Evolutionary conservation across 139 green algal genomes (phyloP).

Genomic region (Haematococcus sp.): DNA sequence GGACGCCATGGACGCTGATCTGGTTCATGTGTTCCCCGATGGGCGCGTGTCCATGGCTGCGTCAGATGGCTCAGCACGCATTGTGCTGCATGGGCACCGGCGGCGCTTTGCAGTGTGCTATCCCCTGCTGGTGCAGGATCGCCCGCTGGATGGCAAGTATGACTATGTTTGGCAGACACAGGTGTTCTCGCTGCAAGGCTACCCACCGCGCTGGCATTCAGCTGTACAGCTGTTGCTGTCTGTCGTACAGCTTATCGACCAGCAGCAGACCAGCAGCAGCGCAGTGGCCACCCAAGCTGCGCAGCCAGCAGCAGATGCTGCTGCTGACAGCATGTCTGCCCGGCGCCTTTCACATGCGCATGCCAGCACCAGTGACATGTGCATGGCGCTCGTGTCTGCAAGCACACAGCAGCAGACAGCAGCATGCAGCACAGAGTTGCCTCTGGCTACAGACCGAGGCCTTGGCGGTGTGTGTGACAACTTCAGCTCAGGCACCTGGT

Average conservation of each 20-base stretch:
- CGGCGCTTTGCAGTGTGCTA: slow-evolving; percentile 62
- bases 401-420: neutral
- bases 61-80: slow-evolving; percentile 41
- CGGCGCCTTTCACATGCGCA: no score
- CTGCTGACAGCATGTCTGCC: neutral
- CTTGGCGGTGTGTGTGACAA: neutral
- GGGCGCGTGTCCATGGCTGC: slow-evolving; percentile 38
- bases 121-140: slow-evolving; percentile 46
- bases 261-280: slow-evolving; percentile 19
- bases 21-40: slow-evolving; percentile 33
- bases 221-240: slow-evolving; percentile 23
- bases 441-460: neutral
- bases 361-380: slow-evolving; percentile 7
- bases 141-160: slow-evolving; percentile 25
- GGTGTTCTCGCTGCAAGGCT: slow-evolving; percentile 24
- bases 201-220: slow-evolving; percentile 32
- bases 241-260: neutral
- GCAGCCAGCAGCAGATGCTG: neutral
- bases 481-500: slow-evolving; percentile 41
- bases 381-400: neutral
- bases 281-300: neutral
- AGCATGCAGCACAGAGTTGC: slow-evolving; percentile 5
- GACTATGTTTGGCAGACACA: slow-evolving; percentile 56
- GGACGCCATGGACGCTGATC: slow-evolving; percentile 19
- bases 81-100: slow-evolving; percentile 47